A percentile compares a stretch with the other conserved stretches of the same genome.
These are phyloP conservation scores for Lasiodiplodia sp. DNA, from an alignment of 2,329 filamentous ascomycete genomes.

Conservation along the genomic window DNA sequence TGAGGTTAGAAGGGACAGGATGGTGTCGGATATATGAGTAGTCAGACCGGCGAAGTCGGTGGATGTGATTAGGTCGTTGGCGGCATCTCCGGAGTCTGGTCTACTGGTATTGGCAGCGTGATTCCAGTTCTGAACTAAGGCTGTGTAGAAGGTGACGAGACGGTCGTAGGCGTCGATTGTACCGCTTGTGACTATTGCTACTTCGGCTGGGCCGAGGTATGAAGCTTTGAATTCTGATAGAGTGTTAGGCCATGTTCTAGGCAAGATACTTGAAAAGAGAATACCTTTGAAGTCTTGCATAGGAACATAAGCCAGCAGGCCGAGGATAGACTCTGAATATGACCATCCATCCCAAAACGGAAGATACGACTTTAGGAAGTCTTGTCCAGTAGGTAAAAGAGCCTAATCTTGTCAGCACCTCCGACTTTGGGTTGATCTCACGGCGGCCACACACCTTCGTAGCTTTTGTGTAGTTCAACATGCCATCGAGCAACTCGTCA, in stretches of 20 bases:
- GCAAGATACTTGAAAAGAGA: not conserved
- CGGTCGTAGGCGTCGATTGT: constrained; percentile 60
- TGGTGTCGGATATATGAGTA: constrained; percentile 42
- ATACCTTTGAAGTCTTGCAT: constrained; percentile 65
- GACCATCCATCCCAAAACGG: constrained; percentile 46
- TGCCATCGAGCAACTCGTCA: constrained; percentile 42
- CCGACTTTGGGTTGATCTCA: not conserved
- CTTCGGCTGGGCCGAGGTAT: constrained; percentile 52
- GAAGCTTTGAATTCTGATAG: constrained; percentile 44
- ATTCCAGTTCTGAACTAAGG: constrained; percentile 61
- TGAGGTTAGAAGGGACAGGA: constrained; percentile 42
- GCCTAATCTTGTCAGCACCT: constrained; percentile 35
- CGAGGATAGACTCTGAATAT: constrained; percentile 56
- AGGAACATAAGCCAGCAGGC: constrained; percentile 56
- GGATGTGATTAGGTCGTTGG: constrained; percentile 43
- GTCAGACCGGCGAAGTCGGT: constrained; percentile 42
- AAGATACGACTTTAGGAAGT: constrained; percentile 47
- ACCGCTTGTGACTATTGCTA: constrained; percentile 46
- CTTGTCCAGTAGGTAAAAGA: constrained; percentile 40
- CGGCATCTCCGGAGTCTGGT: constrained; percentile 51
- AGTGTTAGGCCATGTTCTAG: not conserved
- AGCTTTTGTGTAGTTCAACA: constrained; percentile 43
- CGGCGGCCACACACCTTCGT: constrained; percentile 43
- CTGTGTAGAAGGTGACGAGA: constrained; percentile 72
- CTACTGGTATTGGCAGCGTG: constrained; percentile 40